These are phyloP conservation scores for Aspergillus leporis DNA, from an alignment of 495 filamentous ascomycete species.

Conservation along the genomic window DNA sequence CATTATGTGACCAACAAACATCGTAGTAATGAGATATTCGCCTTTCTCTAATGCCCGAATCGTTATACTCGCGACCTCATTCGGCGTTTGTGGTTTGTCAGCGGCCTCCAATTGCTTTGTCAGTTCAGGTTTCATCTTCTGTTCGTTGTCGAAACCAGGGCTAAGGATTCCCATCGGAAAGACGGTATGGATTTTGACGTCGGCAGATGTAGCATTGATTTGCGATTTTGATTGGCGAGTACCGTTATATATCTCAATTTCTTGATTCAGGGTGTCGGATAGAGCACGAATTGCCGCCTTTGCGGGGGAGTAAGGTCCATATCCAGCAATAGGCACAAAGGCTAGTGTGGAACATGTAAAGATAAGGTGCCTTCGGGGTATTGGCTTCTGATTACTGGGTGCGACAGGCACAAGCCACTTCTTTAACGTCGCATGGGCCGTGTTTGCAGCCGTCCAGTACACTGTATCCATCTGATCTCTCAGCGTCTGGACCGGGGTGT, in stretches of 20 bases:
- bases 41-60: slow-evolving; percentile 77
- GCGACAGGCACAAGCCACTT: slow-evolving; percentile 48
- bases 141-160: slow-evolving; percentile 76
- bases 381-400: slow-evolving; percentile 30
- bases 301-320: slow-evolving; percentile 77
- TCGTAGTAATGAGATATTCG: slow-evolving; percentile 73
- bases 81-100: slow-evolving; percentile 76
- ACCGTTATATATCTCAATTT: slow-evolving; percentile 78
- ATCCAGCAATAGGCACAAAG: slow-evolving; percentile 79
- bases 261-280: slow-evolving; percentile 78
- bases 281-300: slow-evolving; percentile 86
- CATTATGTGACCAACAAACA: slow-evolving; percentile 65
- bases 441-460: slow-evolving; percentile 86
- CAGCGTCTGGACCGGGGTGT: slow-evolving; percentile 62
- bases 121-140: slow-evolving; percentile 75
- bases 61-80: slow-evolving; percentile 70
- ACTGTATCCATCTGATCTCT: slow-evolving; percentile 86
- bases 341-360: slow-evolving; percentile 81
- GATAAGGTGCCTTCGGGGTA: slow-evolving; percentile 71
- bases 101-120: slow-evolving; percentile 79
- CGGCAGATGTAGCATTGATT: slow-evolving; percentile 42
- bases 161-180: slow-evolving; percentile 81
- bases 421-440: slow-evolving; percentile 65
- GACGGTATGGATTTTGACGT: slow-evolving; percentile 78
- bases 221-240: slow-evolving; percentile 52